Evolutionary conservation across 73 alveolate species (phyloP).

Genomic region (Tetrahymena borealis): DNA sequence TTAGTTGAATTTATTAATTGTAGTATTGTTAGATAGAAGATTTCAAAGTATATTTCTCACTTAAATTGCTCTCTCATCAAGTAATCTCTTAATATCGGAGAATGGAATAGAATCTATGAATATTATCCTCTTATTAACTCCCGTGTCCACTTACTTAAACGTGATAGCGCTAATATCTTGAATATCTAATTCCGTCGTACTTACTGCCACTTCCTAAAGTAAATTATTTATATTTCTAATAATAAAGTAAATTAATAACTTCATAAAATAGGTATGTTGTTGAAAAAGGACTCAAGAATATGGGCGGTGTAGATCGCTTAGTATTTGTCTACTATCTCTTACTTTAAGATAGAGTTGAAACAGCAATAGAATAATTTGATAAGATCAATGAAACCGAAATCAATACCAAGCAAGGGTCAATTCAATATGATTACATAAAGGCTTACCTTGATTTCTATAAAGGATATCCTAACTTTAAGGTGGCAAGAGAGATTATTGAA

Average conservation of each 20-base stretch:
- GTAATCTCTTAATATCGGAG: conserved; percentile 20
- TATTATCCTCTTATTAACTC: conserved; percentile 85
- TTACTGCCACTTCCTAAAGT: conserved; percentile 22
- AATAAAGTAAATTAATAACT: conserved; percentile 4
- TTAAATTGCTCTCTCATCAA: conserved; percentile 30
- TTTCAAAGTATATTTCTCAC: conserved; percentile 4
- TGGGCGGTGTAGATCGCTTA: conserved; percentile 22
- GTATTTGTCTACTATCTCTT: conserved; percentile 31
- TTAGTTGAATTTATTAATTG: conserved; percentile 53
- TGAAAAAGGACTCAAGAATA: conserved; percentile 17
- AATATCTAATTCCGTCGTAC: conserved; percentile 30
- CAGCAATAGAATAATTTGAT: conserved; percentile 33
- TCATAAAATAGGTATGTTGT: conserved; percentile 15
- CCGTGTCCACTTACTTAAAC: conserved; percentile 80
- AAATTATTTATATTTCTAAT: neutral
- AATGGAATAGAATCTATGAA: conserved; percentile 55
- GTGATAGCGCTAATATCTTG: conserved; percentile 20
- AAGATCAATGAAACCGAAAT: neutral
- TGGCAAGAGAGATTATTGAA: conserved; percentile 62
- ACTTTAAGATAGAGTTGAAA: conserved; percentile 27
- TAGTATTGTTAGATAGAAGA: neutral
- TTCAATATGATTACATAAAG: conserved; percentile 61
- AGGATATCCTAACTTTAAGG: conserved; percentile 59
- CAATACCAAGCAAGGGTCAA: conserved; percentile 4
- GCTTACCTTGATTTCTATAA: conserved; percentile 62